A percentile compares a stretch with the other conserved stretches of the same genome.
Conservation (phyloP, 2,329 filamentous ascomycete species). For the Paecilomyces sp. region DNA sequence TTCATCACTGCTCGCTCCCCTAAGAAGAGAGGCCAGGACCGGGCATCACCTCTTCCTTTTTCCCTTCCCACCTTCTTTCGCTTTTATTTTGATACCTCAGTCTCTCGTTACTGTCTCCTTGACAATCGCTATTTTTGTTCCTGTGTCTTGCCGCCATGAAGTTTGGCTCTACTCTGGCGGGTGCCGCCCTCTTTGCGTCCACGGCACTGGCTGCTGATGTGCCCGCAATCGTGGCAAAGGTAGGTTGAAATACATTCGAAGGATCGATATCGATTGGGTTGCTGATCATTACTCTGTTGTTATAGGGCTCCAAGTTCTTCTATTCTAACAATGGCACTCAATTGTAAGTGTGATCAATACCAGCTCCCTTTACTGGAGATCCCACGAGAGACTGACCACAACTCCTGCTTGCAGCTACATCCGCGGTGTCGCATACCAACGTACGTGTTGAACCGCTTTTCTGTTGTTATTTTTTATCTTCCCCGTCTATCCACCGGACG, state of each 20-base stretch:
- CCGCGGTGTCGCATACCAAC: conserved; percentile 91
- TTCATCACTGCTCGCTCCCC: too few relatives aligned
- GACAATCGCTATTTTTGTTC: not conserved
- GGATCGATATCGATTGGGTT: not conserved
- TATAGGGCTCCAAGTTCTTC: conserved; percentile 77
- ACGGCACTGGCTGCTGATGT: conserved; percentile 45
- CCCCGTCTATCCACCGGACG: not conserved
- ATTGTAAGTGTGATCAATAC: conserved; percentile 35
- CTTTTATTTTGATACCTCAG: not conserved
- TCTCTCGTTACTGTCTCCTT: not conserved
- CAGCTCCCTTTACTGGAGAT: too few relatives aligned
- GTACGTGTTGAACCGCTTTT: not conserved
- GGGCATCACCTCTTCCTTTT: not conserved
- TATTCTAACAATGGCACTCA: conserved; percentile 72
- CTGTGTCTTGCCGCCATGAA: conserved; percentile 43
- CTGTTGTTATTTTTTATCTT: not conserved
- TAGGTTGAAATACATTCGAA: conserved; percentile 20
- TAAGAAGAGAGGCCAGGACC: not conserved
- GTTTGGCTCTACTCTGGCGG: conserved; percentile 42
- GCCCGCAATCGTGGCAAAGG: conserved; percentile 57
- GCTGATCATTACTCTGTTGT: not conserved
- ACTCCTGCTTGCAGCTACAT: conserved; percentile 50
- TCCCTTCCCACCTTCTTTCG: not conserved
- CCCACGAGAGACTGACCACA: not conserved
- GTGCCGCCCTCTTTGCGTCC: conserved; percentile 46